Base-by-base conservation (phyloP, 2,329 filamentous ascomycete genomes). In the Aureobasidium pullulans region DNA sequence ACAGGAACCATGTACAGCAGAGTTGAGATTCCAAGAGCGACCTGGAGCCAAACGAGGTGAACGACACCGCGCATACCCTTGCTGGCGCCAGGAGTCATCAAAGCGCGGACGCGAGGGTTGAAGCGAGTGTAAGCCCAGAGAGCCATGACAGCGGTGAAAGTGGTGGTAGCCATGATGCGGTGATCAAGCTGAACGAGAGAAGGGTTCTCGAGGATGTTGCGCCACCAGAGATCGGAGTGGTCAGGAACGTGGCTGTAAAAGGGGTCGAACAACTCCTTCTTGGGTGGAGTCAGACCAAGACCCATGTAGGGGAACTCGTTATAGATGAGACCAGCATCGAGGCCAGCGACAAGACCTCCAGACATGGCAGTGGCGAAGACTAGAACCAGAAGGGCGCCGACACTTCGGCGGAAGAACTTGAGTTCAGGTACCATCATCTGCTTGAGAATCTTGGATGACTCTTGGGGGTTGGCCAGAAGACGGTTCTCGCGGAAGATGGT, bases 221-320 rank as follows among this genome's bases (percentile, higher is more conserved):
- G 86, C 94, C 94, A 99, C 85, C 88, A 91, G 16, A 97, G 79
- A 69, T 99, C 95, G 11, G 85, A 86, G 43, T 82, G 79, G 71
- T 96, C 90, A 42, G 86, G 80, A 60, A 82, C 83, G 68, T 91
- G 88, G 60, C 85, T 87, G 81, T 96, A 96, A 77, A 90, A 95
- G 39, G 83, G 79, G 69, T 93, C 87, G 73, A 90, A 91, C 34
- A 97, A 84, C 76, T 97, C 93, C 9, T 84, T 80, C 69, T 81
- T 84, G 0, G 93, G 93, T 1, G 93, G 93, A 0, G 90, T 81
- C 23, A 96, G 77, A 10, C 91, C 90, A 3, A 84, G 75, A 8
- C 94, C 94, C 94, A 99, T 99, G 75, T 83, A 89, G 6, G 94
- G 94, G 73, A 99, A 97, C 74, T 99, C 91, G 72, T 99, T 99